Evolutionary conservation across 2,329 filamentous ascomycete species (phyloP).

Genomic region (Phyllosticta citribraziliensis): DNA sequence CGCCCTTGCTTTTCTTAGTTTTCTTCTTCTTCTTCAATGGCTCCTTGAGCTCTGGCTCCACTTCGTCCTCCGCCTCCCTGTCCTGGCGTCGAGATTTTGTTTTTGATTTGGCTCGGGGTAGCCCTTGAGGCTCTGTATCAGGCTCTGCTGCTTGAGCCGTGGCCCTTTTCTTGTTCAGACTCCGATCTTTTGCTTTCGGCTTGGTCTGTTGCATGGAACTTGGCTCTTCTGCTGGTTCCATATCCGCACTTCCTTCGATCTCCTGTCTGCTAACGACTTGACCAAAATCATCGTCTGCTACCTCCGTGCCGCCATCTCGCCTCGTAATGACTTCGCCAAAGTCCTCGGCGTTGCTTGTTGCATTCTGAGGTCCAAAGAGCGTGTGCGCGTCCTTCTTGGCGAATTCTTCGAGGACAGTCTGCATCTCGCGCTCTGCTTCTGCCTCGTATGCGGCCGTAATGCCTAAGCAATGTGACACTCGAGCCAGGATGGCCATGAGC

Average conservation of each 20-base stretch:
- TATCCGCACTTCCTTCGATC: not conserved
- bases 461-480: slow-evolving; percentile 31
- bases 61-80: not conserved
- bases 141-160: not conserved
- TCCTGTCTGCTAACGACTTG: not conserved
- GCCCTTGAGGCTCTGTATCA: not conserved
- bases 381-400: not conserved
- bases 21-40: slow-evolving; percentile 9
- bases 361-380: not conserved
- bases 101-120: not conserved
- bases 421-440: slow-evolving; percentile 31
- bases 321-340: not conserved
- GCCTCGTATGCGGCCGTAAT: slow-evolving; percentile 33
- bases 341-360: not conserved
- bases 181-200: not conserved
- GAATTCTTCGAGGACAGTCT: slow-evolving; percentile 27
- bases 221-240: not conserved
- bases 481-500: slow-evolving; percentile 32
- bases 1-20: slow-evolving; percentile 2
- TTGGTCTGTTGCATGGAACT: not conserved
- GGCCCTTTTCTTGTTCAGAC: not conserved
- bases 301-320: not conserved
- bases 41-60: not conserved
- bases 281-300: not conserved
- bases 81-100: not conserved